These are phyloP conservation scores for Paracorniculantispora psalliotae DNA, from an alignment of 2,329 filamentous ascomycete genomes.

Conservation along the genomic window DNA sequence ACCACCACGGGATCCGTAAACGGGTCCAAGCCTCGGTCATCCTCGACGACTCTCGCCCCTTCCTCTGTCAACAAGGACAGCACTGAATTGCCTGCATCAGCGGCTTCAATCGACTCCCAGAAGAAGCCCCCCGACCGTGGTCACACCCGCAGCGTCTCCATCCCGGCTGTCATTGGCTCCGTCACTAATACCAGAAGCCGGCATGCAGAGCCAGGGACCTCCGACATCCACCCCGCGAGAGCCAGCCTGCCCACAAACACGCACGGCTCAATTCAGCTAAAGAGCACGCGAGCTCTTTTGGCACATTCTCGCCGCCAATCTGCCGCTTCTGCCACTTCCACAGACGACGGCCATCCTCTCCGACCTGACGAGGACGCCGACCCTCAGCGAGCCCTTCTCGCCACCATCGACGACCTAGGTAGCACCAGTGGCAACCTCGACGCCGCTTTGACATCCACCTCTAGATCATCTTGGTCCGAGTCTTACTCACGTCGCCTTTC, in stretches of 20 bases:
- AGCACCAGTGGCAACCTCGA: slow-evolving; percentile 11
- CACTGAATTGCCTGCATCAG: neutral
- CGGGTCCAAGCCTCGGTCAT: slow-evolving; percentile 16
- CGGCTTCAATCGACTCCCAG: neutral
- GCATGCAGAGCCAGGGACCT: slow-evolving; percentile 55
- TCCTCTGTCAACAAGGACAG: slow-evolving; percentile 3
- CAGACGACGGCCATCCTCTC: neutral
- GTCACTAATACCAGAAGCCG: slow-evolving; percentile 48
- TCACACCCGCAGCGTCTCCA: slow-evolving; percentile 38
- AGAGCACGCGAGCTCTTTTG: slow-evolving; percentile 14
- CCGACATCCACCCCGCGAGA: slow-evolving; percentile 51
- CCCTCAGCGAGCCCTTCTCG: neutral
- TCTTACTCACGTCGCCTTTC: slow-evolving; percentile 61
- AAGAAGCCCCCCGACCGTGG: slow-evolving; percentile 9
- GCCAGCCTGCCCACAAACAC: slow-evolving; percentile 57
- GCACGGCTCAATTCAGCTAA: slow-evolving; percentile 11
- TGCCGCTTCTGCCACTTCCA: slow-evolving; percentile 1
- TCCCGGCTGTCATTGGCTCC: slow-evolving; percentile 34
- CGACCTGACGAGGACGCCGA: neutral
- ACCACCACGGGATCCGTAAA: slow-evolving; percentile 21
- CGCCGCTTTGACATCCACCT: slow-evolving; percentile 21
- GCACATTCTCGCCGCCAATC: slow-evolving; percentile 11
- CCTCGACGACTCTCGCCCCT: slow-evolving; percentile 7
- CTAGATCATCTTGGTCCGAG: slow-evolving; percentile 44
- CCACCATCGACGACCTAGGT: neutral